Evolutionary conservation across 257 asterid species (phyloP).

Genomic region (Gentiana straminea): DNA sequence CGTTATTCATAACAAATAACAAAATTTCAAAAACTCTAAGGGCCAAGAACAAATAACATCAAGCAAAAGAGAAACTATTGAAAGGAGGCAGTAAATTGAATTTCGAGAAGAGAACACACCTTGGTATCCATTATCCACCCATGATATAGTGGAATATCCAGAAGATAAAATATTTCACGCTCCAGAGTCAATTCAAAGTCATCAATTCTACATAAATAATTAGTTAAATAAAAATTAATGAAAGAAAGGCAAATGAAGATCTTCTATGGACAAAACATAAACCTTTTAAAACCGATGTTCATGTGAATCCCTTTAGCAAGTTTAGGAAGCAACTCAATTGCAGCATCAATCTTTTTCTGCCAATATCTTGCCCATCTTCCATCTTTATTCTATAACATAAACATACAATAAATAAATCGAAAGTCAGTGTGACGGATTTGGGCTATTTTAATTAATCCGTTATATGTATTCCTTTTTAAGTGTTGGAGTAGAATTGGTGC

Average conservation of each 20-base stretch:
- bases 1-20: neutral
- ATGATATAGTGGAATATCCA: slow-evolving; percentile 96
- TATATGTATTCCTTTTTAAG: too few species aligned
- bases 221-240: slow-evolving; percentile 11
- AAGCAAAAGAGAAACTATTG: too few species aligned
- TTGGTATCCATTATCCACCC: slow-evolving; percentile 98
- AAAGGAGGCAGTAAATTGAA: too few species aligned
- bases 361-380: slow-evolving; percentile 67
- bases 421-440: too few species aligned
- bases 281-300: slow-evolving; percentile 78
- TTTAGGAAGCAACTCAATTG: slow-evolving; percentile 92
- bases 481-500: too few species aligned
- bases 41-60: too few species aligned
- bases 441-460: too few species aligned
- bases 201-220: slow-evolving; percentile 49
- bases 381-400: slow-evolving; percentile 56
- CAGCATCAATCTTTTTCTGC: slow-evolving; percentile 84
- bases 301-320: slow-evolving; percentile 95
- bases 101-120: slow-evolving; percentile 29
- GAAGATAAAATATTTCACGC: slow-evolving; percentile 88
- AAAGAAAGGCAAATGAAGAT: slow-evolving; percentile 9
- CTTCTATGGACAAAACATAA: slow-evolving; percentile 1
- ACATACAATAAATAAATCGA: slow-evolving; percentile 7
- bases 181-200: slow-evolving; percentile 96
- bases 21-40: too few species aligned